Conservation (phyloP, 225 moss, liverwort and hornwort species). For the Bryum argenteum region DNA sequence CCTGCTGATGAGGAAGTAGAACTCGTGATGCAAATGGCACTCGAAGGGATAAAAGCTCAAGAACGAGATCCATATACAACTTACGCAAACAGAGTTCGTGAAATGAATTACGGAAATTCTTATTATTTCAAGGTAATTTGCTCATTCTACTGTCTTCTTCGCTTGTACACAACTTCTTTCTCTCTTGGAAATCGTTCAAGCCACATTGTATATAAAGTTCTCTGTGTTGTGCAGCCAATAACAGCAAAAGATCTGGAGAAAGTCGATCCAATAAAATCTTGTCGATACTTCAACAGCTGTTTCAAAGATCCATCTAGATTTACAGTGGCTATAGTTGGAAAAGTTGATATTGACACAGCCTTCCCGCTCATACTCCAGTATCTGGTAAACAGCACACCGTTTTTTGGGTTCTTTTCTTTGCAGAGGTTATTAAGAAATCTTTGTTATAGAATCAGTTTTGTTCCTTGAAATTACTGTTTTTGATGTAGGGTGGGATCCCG, state of each 20-base stretch:
- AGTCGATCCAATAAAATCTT: constrained; percentile 80
- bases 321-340: constrained; percentile 92
- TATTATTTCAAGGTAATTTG: constrained; percentile 84
- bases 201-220: constrained; percentile 4
- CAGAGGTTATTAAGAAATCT: neutral
- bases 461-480: constrained; percentile 20
- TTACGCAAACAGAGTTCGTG: constrained; percentile 92
- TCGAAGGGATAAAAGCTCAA: constrained; percentile 97
- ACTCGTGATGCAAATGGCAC: constrained; percentile 97
- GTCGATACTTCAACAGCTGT: constrained; percentile 85
- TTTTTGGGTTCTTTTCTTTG: neutral
- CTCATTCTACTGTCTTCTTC: constrained; percentile 5
- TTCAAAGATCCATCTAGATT: constrained; percentile 88
- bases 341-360: constrained; percentile 84
- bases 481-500: constrained; percentile 78
- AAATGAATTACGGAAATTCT: constrained; percentile 95
- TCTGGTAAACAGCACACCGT: constrained; percentile 54
- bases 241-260: constrained; percentile 74
- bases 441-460: constrained; percentile 6
- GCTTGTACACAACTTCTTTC: neutral
- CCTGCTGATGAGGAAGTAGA: constrained; percentile 96
- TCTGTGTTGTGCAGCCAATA: constrained; percentile 67
- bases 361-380: constrained; percentile 85
- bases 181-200: neutral
- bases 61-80: constrained; percentile 96